Conservation (phyloP, 805 yeast genomes). For the Candida broadrunensis region DNA sequence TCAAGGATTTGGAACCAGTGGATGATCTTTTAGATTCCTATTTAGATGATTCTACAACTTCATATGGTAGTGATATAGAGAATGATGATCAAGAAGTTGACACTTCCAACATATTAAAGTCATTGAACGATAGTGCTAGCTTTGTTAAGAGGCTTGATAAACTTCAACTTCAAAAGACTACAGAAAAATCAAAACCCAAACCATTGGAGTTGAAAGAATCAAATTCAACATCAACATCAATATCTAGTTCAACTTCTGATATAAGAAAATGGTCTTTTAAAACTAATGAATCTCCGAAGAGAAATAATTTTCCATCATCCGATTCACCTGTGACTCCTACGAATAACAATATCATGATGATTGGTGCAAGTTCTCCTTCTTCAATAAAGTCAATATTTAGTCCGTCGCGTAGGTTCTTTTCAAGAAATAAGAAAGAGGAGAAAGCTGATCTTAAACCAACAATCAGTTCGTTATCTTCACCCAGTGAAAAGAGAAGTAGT, state of each 20-base stretch:
- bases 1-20: conserved; percentile 28
- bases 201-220: conserved; percentile 5
- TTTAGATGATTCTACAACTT: conserved; percentile 28
- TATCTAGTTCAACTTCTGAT: not conserved
- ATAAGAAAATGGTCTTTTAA: not conserved
- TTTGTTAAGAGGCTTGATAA: not conserved
- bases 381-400: conserved; percentile 30
- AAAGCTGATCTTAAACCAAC: conserved; percentile 21
- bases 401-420: conserved; percentile 36
- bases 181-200: conserved; percentile 1
- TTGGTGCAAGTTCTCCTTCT: conserved; percentile 39
- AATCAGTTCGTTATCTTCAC: not conserved
- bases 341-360: conserved; percentile 24
- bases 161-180: not conserved
- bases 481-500: not conserved
- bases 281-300: not conserved
- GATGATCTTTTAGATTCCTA: conserved; percentile 43
- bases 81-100: conserved; percentile 10
- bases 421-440: conserved; percentile 17
- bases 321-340: conserved; percentile 22
- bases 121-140: conserved; percentile 2
- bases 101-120: conserved; percentile 12
- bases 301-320: not conserved
- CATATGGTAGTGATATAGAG: conserved; percentile 15
- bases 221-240: not conserved